Percentiles rank a stretch among this genome's conserved stretches.
These are phyloP conservation scores for Phytopythium aichiense DNA, from an alignment of 352 stramenopile species.

Conservation along the genomic window DNA sequence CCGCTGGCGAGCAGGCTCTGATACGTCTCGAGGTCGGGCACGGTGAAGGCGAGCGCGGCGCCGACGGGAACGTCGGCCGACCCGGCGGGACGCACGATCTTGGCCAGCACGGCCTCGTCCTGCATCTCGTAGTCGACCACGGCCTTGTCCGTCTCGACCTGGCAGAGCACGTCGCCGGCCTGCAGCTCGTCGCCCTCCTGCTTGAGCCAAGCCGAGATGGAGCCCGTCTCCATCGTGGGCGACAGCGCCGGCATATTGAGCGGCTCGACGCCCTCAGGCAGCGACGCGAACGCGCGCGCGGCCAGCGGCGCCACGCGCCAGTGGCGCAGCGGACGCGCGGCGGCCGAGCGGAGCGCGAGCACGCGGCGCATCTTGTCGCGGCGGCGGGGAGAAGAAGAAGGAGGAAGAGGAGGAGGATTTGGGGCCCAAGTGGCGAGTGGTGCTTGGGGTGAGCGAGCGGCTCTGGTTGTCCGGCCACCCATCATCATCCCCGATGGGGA, in stretches of 20 bases:
- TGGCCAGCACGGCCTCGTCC: slow-evolving; percentile 95
- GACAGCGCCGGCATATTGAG: slow-evolving; percentile 94
- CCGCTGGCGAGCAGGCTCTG: slow-evolving; percentile 54
- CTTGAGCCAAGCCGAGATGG: slow-evolving; percentile 93
- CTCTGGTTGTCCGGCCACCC: too few species aligned
- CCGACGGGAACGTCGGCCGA: slow-evolving; percentile 89
- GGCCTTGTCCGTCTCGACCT: slow-evolving; percentile 99
- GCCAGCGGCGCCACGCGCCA: slow-evolving; percentile 14
- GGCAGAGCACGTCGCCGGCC: slow-evolving; percentile 92
- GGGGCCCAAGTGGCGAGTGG: too few species aligned
- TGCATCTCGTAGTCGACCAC: slow-evolving; percentile 98
- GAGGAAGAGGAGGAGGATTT: neutral
- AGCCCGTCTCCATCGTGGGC: slow-evolving; percentile 96
- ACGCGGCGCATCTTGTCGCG: slow-evolving; percentile 28
- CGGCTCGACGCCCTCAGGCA: slow-evolving; percentile 69
- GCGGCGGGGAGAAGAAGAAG: neutral
- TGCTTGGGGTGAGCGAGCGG: too few species aligned
- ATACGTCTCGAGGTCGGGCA: slow-evolving; percentile 89
- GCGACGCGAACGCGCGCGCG: slow-evolving; percentile 39
- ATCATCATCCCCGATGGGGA: too few species aligned
- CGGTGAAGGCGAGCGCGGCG: slow-evolving; percentile 92
- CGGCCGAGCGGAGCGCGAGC: slow-evolving; percentile 26
- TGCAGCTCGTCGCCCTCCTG: slow-evolving; percentile 88
- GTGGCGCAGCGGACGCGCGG: slow-evolving; percentile 8
- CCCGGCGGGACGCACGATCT: slow-evolving; percentile 91